Base-by-base conservation (phyloP, 345 rosid species). In the Reutealis trisperma region DNA sequence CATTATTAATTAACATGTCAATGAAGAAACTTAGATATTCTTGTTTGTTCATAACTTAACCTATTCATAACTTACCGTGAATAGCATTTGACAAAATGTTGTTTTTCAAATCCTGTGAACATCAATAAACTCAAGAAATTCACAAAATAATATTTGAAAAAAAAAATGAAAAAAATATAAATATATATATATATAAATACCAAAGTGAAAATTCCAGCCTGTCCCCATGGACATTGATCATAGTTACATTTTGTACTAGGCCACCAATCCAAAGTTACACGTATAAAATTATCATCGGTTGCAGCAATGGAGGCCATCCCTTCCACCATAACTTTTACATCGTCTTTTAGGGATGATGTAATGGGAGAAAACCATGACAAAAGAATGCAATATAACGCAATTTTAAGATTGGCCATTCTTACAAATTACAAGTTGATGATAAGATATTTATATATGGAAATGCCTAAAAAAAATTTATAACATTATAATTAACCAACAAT, bases 211-310 rank as follows among this genome's bases (percentile, higher is more conserved):
- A 89, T 13, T 66, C 91, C 91, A 73, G 91, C 82, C 30, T 73
- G 67, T 2, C 85, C 91, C 93, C 95, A 91, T 8, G 90, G 93
- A 41, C 92, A 89, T 67, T 84, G 90, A 21, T 78, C 62, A 45
- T 89, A 91, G 66, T 89, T 81, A 73, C 93, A 87, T 52, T 89
- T 91, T 25, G 84, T 62, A 7, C 12, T 14, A 0, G 95, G 89
- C 93, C 94, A 89, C 93, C 89, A 89, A 66, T 91, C 96, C 13
- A 90, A 61, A 19, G 96, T 91, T 5, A 82, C 90, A 73, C 96
- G 89, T 1, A 91, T 73, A 49, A 88, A 91, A 60, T 80, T 78
- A 8, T 84, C 87, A 71, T 88, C 90, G 0, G 89, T 89, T 32
- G 12, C 47, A 1, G 88, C 89, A 12, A 85, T 73, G 49, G 84